Evolutionary conservation across 192 early-diverging fungal species (phyloP), one percentile per base, ranked within the genome.

Genomic region (Coemansia sp.): DNA sequence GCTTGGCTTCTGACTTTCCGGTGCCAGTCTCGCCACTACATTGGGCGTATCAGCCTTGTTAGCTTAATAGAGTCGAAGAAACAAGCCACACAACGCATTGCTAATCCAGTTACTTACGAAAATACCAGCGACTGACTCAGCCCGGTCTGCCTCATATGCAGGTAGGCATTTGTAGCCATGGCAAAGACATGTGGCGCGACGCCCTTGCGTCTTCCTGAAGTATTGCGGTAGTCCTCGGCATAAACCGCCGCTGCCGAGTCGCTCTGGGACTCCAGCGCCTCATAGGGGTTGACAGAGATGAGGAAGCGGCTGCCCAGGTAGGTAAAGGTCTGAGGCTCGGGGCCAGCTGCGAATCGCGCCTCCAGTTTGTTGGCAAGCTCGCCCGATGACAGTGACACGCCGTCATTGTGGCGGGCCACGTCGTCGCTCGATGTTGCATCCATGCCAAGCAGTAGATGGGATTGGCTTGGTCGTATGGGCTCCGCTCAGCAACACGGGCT

Each of bases 51-150:
- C 18, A 21, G 20, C 7, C 20, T 26, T 3, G 13, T 14, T 62
- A 53, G 20, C 18, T 31, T 18, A 18, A 34, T 51, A 59, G 16
- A 21, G 38, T 37, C 45, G 46, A 42, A 10, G 13, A 21, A 46
- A 34, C n/a, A 35, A 35, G n/a, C 11, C 7, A 5, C 6, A 40
- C 9, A 60, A 3, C 28, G 18, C 8, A 46, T 35, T 9, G 13
- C 38, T 4, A 45, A 26, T 55, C 65, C 33, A 21, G 13, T 39
- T 20, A 83, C 85, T 62, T 89, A 95, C 96, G 86, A 87, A 61
- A 96, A 87, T 9, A 98, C 76, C 46, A 99, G 86, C 10, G 89
- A 88, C 76, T 99, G 96, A 66, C 97, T 94, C 62, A 92, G 86
- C 4, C 89, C 88, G n/a, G 88, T 90, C 58, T 94, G 85, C 31